Percentiles rank a stretch among this genome's conserved stretches.
phyloP scores from a whole-genome alignment of 1,284 basidiomycete genomes.

The Cryptococcus jaspeensis region DNA sequence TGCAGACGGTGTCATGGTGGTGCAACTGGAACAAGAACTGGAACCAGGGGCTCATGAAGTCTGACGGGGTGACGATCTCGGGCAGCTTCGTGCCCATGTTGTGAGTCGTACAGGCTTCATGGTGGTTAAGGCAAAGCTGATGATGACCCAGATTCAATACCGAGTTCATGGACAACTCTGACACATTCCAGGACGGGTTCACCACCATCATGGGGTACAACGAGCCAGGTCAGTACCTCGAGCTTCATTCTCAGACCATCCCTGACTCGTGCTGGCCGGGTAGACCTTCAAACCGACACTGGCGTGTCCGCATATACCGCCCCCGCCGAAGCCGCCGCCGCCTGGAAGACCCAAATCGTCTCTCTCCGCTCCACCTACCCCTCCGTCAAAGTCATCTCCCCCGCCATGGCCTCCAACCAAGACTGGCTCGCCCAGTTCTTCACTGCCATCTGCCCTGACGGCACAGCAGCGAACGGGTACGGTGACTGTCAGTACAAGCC shows the following conservation, averaged over 20 bases:
- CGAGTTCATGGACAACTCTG: constrained; percentile 11
- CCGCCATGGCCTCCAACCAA: constrained; percentile 20
- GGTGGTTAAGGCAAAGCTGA: neutral
- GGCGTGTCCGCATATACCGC: constrained; percentile 1
- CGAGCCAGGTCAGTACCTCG: constrained; percentile 27
- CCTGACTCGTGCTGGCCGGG: too few relatives aligned
- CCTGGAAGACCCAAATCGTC: constrained; percentile 24
- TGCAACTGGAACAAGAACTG: constrained; percentile 36
- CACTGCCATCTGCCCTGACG: constrained; percentile 23
- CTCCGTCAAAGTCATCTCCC: constrained; percentile 19
- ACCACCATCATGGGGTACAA: constrained; percentile 30
- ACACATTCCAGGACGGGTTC: constrained; percentile 21
- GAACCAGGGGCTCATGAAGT: constrained; percentile 18
- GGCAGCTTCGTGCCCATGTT: constrained; percentile 31
- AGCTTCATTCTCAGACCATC: neutral
- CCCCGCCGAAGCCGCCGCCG: constrained; percentile 5
- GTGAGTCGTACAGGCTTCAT: constrained; percentile 11
- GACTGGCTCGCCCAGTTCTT: constrained; percentile 28
- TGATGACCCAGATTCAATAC: constrained; percentile 14
- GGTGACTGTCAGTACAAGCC: constrained; percentile 21
- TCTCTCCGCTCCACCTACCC: constrained; percentile 17
- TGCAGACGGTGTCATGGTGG: constrained; percentile 25
- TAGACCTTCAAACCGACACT: constrained; percentile 9
- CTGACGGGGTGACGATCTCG: constrained; percentile 7
- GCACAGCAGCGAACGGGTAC: constrained; percentile 9